These are phyloP conservation scores for Hyaloscypha finlandica DNA, from an alignment of 495 filamentous ascomycete genomes.

Conservation along the genomic window DNA sequence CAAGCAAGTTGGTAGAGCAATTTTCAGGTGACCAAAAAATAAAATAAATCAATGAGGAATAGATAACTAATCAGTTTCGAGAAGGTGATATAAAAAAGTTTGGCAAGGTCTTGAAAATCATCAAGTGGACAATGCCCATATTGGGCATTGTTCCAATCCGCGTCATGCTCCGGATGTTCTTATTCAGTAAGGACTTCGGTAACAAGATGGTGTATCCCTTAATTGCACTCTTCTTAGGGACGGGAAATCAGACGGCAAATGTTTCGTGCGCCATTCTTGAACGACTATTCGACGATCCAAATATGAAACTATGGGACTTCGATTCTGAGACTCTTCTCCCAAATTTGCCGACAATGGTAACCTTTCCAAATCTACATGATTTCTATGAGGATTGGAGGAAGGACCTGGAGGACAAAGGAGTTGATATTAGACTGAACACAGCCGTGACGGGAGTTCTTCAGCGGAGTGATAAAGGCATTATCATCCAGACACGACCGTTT, in stretches of 20 bases:
- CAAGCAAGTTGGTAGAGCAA: constrained; percentile 63
- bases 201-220: constrained; percentile 73
- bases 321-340: constrained; percentile 66
- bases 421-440: constrained; percentile 64
- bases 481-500: constrained; percentile 40
- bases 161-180: constrained; percentile 65
- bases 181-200: constrained; percentile 72
- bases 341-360: constrained; percentile 78
- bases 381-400: constrained; percentile 72
- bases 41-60: no score
- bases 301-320: constrained; percentile 78
- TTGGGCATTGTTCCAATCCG: constrained; percentile 76
- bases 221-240: constrained; percentile 78
- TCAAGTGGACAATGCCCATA: constrained; percentile 69
- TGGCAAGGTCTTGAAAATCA: constrained; percentile 61
- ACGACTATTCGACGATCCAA: constrained; percentile 70
- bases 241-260: constrained; percentile 77
- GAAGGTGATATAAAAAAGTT: constrained; percentile 65
- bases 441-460: constrained; percentile 59
- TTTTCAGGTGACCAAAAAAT: constrained; percentile 52
- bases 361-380: constrained; percentile 71
- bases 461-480: constrained; percentile 59
- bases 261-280: constrained; percentile 76
- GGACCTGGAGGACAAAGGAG: constrained; percentile 62
- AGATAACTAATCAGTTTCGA: no score